Evolutionary conservation across 306 rosid species (phyloP), one percentile per base, ranked within the genome.

Genomic region (Geum urbanum): DNA sequence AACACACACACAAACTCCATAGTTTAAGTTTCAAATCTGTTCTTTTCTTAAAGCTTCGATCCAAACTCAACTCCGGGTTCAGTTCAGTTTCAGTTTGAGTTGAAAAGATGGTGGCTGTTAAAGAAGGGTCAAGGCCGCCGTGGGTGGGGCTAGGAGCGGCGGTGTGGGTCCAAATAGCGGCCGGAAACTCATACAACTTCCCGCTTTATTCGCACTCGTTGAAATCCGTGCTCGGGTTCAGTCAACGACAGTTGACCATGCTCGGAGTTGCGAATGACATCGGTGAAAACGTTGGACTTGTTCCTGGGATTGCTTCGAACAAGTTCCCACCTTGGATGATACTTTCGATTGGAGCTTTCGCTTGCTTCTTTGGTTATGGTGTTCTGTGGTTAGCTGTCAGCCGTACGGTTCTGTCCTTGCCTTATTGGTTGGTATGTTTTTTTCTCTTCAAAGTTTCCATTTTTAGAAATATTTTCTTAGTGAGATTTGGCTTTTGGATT

Each of bases 141-240:
- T 91, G 97, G 97, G 95, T 91, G 75, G 97, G 92, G 0, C 73
- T 91, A 9, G 95, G 92, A 74, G 97, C 90, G 8, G 84, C 90
- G 0, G 95, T 88, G 7, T 91, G 97, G 97, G 76, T 88, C 22
- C 90, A 84, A 56, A 80, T 88, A 19, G 92, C 86, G 0, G 76
- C 90, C 0, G 97, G 95, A 61, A 86, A 83, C 60, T 68, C 84
- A 4, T 82, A 71, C 75, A 78, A 75, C 9, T 91, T 91, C 66
- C 86, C 92, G 0, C 90, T 88, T 3, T 91, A 91, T 57, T 91
- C 97, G 40, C 87, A 82, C 73, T 72, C 95, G 10, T 76, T 91
- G 66, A 91, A 88, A 69, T 83, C 92, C 0, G 85, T 85, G 67
- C 70, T 91, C 63, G 92, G 95, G 39, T 86, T 91, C 72, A 88